Evolutionary conservation across 805 yeast genomes (phyloP).

Genomic region (Starmerella etchellsii): DNA sequence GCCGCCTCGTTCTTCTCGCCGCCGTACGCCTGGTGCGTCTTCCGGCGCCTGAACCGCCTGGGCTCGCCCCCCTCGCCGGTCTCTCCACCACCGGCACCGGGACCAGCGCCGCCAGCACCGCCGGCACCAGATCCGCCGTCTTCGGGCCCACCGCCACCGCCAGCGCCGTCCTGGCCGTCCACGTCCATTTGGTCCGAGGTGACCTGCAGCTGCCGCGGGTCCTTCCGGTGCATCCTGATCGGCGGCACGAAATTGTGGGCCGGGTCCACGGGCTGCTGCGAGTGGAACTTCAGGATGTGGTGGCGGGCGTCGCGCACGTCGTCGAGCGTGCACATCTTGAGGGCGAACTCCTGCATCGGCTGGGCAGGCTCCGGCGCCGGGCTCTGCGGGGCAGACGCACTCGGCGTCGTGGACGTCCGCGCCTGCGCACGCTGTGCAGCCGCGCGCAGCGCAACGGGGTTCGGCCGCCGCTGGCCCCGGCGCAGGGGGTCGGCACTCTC

Average conservation of each 20-base stretch:
- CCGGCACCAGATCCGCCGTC: slow-evolving; percentile 1
- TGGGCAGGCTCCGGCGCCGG: slow-evolving; percentile 3
- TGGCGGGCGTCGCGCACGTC: slow-evolving; percentile 63
- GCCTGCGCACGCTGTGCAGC: slow-evolving; percentile 5
- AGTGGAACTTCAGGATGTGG: slow-evolving; percentile 71
- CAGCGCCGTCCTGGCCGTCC: slow-evolving; percentile 26
- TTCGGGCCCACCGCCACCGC: slow-evolving; percentile 16
- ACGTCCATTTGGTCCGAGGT: slow-evolving; percentile 36
- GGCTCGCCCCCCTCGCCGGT: slow-evolving; percentile 2
- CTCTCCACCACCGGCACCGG: background rate
- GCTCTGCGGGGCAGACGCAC: slow-evolving; percentile 2
- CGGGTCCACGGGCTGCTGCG: slow-evolving; percentile 61
- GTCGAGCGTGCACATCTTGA: slow-evolving; percentile 58
- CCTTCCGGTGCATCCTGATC: slow-evolving; percentile 79
- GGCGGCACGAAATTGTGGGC: slow-evolving; percentile 62
- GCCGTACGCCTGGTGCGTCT: slow-evolving; percentile 70
- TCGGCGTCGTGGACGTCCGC: background rate
- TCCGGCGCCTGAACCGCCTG: slow-evolving; percentile 33
- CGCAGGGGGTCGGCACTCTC: slow-evolving; percentile 21
- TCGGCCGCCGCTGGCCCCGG: slow-evolving; percentile 17
- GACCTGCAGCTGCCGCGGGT: slow-evolving; percentile 81
- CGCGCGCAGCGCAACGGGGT: slow-evolving; percentile 9
- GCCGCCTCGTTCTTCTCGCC: slow-evolving; percentile 81
- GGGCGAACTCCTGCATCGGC: slow-evolving; percentile 35
- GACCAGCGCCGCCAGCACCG: background rate